These are phyloP conservation scores for Saccharomyces hybrid DNA, from an alignment of 1,139 yeast species.

Conservation along the genomic window DNA sequence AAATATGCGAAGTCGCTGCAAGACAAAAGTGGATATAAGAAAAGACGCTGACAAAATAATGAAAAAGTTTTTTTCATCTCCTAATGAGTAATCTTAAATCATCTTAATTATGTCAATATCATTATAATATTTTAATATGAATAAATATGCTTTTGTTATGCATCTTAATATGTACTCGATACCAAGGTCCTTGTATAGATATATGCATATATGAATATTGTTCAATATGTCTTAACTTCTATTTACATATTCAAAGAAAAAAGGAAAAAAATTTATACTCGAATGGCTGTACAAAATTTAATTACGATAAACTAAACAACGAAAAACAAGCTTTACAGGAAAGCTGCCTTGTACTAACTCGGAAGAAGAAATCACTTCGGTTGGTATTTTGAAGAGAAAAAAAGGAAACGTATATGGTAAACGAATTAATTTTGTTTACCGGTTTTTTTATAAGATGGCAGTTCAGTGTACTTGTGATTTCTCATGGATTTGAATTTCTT, in stretches of 20 bases:
- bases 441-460: constrained; percentile 31
- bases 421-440: constrained; percentile 23
- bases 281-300: not conserved
- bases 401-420: not conserved
- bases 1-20: constrained; percentile 33
- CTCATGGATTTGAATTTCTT: constrained; percentile 26
- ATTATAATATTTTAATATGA: not conserved
- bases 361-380: not conserved
- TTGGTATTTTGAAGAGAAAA: not conserved
- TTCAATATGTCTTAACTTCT: not conserved
- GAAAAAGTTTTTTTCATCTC: not conserved
- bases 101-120: not conserved
- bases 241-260: not conserved
- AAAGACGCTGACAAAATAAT: not conserved
- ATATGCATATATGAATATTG: not conserved
- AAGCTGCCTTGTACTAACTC: not conserved
- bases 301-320: not conserved
- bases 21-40: constrained; percentile 31
- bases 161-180: not conserved
- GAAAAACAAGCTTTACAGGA: not conserved
- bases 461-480: constrained; percentile 37
- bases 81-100: not conserved
- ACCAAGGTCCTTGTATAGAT: not conserved
- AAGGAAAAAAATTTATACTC: not conserved
- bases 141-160: not conserved